Evolutionary conservation across 129 eudicot genomes (phyloP), one percentile per base, ranked within the genome.

Genomic region (Centaurea solstitialis): DNA sequence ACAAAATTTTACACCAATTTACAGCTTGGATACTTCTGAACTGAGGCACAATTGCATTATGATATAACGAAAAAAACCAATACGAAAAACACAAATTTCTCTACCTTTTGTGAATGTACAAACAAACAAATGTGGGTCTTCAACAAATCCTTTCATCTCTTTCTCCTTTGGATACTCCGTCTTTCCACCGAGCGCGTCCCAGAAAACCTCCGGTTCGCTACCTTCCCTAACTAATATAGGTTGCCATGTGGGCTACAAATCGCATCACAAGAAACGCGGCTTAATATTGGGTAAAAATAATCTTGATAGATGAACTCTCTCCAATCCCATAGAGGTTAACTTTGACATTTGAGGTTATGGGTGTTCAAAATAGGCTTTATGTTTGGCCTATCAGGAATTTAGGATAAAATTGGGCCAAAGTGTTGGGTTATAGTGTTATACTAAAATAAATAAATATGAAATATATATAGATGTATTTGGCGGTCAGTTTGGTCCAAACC

Each of bases 201-300:
- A 91, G 80, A 91, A 91, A 43, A 83, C 82, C 81, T 89, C 97
- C 9, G 90, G 84, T 67, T 91, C 97, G 9, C 84, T 80, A 71
- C 97, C 97, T 91, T 91, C 97, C 67, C 92, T 89, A 66, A 83
- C 87, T 82, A 87, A 64, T 87, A 81, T 74, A 57, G 93, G 84
- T 79, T 91, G 97, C 89, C 88, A 78, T 50, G 89, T 76, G 77
- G 93, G 91, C 97, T 91, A 79, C 85, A 89, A 64, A 76, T 26
- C 69, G 38, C 45, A 68, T 6, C 9, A 73, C 70, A 70, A 71
- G 23, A 68, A 26, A 61, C 35, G 37, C n/a, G 38, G 74, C 18
- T 35, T 24, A 61, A 43, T 37, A 23, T 72, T 61, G 30, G 37
- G 4, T n/a, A 61, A 43, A 17, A 43, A 73, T 21, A 73, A 73